Evolutionary conservation across 305 asterid genomes (phyloP), one percentile per base, ranked within the genome.

Genomic region (Euphrasia arctica): DNA sequence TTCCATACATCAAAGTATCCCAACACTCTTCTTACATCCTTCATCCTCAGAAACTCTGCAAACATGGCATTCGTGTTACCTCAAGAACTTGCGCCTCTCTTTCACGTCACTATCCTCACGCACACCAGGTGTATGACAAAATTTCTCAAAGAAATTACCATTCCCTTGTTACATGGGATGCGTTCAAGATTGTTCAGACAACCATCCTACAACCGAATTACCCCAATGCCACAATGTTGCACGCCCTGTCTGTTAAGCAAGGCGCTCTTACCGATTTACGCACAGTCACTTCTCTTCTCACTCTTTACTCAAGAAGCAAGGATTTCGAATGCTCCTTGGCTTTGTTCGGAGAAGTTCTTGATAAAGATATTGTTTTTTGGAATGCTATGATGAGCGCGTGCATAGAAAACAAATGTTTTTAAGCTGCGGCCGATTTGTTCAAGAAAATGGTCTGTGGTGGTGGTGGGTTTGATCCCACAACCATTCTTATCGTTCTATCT

Each of bases 341-440:
- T 47, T 62, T 87, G 15, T 87, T 80, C 41, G 54, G 51, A 58
- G 95, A 84, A 74, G 70, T 74, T 63, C 18, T 51, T 45, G 74
- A 45, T 31, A 87, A 75, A 65, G 89, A 84, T 74, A 78, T 83
- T 61, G 83, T 79, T 34, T 59, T 85, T 6, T 84, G 89, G 87
- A 84, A 84, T 58, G 91, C 91, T 13, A 75, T 82, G 84, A 78
- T 82, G 89, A 87, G 83, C 54, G 84, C 86, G 9, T 82, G 82
- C 68, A 8, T 73, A 3, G 68, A 74, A 65, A 84, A 77, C 65
- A 75, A 66, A 31, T 11, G 41, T 57, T 71, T 68, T 36, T 77
- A 52, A 58, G 56, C 60, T 62, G 83, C 78, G 9, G 31, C 70
- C 22, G 73, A 32, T 14, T 66, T 80, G 39, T 80, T 87, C 75